These are phyloP conservation scores for Linderina pennispora DNA, from an alignment of 192 early-diverging fungal species.

Conservation along the genomic window DNA sequence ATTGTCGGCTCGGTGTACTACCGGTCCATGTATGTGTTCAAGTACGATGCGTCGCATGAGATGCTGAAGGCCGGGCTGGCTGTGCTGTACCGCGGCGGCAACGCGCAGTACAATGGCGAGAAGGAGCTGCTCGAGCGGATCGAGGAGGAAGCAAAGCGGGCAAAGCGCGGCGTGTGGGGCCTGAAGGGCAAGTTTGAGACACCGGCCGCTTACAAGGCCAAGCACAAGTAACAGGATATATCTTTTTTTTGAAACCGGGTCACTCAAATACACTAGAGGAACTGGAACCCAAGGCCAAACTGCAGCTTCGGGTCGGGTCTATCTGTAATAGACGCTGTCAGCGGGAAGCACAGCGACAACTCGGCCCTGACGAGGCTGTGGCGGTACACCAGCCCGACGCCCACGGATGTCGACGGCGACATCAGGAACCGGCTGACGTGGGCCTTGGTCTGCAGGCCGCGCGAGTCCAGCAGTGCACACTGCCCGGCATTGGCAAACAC, in stretches of 20 bases:
- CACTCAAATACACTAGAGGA: no score
- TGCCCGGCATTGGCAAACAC: constrained; percentile 86
- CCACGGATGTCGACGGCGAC: constrained; percentile 67
- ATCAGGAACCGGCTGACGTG: constrained; percentile 42
- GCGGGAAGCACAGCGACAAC: constrained; percentile 84
- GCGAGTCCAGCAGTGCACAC: constrained; percentile 47
- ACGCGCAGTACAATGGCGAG: constrained; percentile 40
- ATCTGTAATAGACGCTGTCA: constrained; percentile 57
- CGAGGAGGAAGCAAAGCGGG: constrained; percentile 21
- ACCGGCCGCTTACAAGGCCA: constrained; percentile 39
- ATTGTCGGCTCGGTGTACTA: constrained; percentile 34
- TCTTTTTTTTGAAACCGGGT: no score
- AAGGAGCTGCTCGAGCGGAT: constrained; percentile 18
- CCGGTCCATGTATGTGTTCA: constrained; percentile 5
- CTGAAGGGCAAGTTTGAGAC: constrained; percentile 23
- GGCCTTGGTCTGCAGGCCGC: constrained; percentile 9
- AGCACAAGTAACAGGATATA: constrained; percentile 9
- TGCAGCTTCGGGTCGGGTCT: constrained; percentile 70
- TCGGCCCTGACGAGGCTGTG: constrained; percentile 84
- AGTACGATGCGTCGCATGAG: constrained; percentile 30
- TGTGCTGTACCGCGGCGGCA: constrained; percentile 32
- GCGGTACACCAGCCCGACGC: constrained; percentile 79
- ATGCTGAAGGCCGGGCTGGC: constrained; percentile 28
- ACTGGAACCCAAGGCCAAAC: constrained; percentile 82
- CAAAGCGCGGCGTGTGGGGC: constrained; percentile 35